Base-by-base conservation (phyloP, 2,329 filamentous ascomycete species). In the Sclerotinia nivalis region DNA sequence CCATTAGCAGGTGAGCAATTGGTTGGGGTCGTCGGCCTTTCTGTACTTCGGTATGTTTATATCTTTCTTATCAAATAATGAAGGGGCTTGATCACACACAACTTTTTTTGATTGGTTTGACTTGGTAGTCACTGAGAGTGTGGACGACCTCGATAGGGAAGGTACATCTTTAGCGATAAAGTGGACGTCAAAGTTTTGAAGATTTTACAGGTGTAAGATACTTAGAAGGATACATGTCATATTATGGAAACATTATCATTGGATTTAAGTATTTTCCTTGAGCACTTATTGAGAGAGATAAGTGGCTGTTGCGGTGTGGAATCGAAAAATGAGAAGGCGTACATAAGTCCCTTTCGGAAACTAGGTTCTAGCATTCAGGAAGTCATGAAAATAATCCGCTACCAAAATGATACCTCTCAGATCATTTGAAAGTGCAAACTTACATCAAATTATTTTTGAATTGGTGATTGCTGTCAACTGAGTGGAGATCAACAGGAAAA, bases 241-340 rank as follows among this genome's bases (percentile, higher is more conserved):
- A 47, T 47, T 4, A 47, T 47, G 18, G 45, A 7, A 18, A 20
- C 18, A 18, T 47, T 25, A 8, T 10, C 47, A 9, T 50, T 20
- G 0, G 10, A 9, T 40, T 40, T 1, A 34, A 25, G 5, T 15
- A 12, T 7, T 25, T 58, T 22, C 0, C 22, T 9, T 8, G 12
- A 47, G n/a, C 12, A 20, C 20, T n/a, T 28, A 20, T 45, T 28
- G 13, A 60, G 56, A 20, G 4, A 28, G 56, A 12, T 34, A 18
- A 43, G 13, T 13, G n/a, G 22, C 37, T 1, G 52, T 15, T 4
- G 15, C 2, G 10, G 4, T 20, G 8, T 22, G 31, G 13, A 31
- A 20, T 31, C 13, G 12, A n/a, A 1, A 31, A 47, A 22, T 25
- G 4, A 4, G 37, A 45, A 25, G 25, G 20, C 6, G 31, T 6